phyloP scores from a whole-genome alignment of 129 eudicot species.

The Chrysanthemum lavandulifolium region DNA sequence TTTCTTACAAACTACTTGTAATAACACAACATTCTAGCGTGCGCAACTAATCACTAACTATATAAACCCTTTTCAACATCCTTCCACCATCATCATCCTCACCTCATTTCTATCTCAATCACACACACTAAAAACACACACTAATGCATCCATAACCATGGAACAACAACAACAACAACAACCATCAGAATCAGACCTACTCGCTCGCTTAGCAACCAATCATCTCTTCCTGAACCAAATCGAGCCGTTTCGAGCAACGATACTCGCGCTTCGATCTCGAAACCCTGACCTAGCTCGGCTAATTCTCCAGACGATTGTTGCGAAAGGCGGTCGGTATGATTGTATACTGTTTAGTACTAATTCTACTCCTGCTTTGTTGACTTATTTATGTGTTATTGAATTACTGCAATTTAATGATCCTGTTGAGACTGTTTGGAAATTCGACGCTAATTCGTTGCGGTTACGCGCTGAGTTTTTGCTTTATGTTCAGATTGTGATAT shows the following conservation, averaged over 20 bases:
- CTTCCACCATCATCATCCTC: no score
- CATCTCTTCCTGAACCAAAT: slow-evolving; percentile 82
- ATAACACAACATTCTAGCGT: no score
- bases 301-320: slow-evolving; percentile 69
- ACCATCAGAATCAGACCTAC: slow-evolving; percentile 50
- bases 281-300: slow-evolving; percentile 70
- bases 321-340: slow-evolving; percentile 63
- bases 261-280: slow-evolving; percentile 70
- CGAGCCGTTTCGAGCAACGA: slow-evolving; percentile 86
- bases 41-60: no score
- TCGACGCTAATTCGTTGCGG: slow-evolving; percentile 41
- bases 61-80: no score
- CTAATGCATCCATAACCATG: no score
- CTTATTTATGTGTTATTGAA: slow-evolving; percentile 70
- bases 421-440: slow-evolving; percentile 55
- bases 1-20: no score
- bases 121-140: no score
- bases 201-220: slow-evolving; percentile 56
- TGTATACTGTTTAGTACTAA: slow-evolving; percentile 53
- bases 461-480: slow-evolving; percentile 74
- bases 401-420: slow-evolving; percentile 66
- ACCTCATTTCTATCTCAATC: no score
- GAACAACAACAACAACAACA: no score
- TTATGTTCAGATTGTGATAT: slow-evolving; percentile 48
- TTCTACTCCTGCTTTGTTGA: slow-evolving; percentile 66